Evolutionary conservation across 1,284 basidiomycete species (phyloP).

Genomic region (Coniophora puteana): DNA sequence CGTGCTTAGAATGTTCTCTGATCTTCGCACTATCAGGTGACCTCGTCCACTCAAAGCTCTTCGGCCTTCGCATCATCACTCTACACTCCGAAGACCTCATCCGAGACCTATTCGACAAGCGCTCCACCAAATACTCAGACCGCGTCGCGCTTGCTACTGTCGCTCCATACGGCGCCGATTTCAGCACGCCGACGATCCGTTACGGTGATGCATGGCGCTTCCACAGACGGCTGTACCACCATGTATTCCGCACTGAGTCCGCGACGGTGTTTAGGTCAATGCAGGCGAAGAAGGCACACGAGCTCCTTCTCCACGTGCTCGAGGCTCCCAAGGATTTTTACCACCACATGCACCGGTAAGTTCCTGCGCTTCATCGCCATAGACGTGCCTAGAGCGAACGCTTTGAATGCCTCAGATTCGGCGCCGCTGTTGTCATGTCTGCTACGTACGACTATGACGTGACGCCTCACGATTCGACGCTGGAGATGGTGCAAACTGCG

Average conservation of each 20-base stretch:
- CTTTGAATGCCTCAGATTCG: slow-evolving; percentile 16
- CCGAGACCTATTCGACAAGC: slow-evolving; percentile 25
- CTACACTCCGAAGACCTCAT: slow-evolving; percentile 23
- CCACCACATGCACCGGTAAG: slow-evolving; percentile 27
- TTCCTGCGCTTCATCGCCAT: too few species aligned
- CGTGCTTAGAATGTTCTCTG: neutral
- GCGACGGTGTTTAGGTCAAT: slow-evolving; percentile 15
- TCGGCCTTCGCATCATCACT: slow-evolving; percentile 26
- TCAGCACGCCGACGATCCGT: slow-evolving; percentile 24
- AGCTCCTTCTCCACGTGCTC: slow-evolving; percentile 22
- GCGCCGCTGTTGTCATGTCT: slow-evolving; percentile 31
- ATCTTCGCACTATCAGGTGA: slow-evolving; percentile 15
- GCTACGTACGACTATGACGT: slow-evolving; percentile 31
- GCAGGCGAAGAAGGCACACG: slow-evolving; percentile 23
- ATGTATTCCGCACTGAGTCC: slow-evolving; percentile 22
- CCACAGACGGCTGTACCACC: slow-evolving; percentile 24
- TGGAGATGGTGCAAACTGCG: slow-evolving; percentile 25
- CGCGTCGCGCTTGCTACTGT: slow-evolving; percentile 20
- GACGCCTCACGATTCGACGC: slow-evolving; percentile 22
- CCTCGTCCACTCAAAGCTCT: slow-evolving; percentile 21
- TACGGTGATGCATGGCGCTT: slow-evolving; percentile 26
- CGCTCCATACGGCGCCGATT: too few species aligned
- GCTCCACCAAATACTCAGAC: slow-evolving; percentile 27
- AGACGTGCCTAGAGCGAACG: too few species aligned
- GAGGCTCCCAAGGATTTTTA: slow-evolving; percentile 21